phyloP scores from a whole-genome alignment of 2,329 filamentous ascomycete genomes.

The Fusarium haematococcum region DNA sequence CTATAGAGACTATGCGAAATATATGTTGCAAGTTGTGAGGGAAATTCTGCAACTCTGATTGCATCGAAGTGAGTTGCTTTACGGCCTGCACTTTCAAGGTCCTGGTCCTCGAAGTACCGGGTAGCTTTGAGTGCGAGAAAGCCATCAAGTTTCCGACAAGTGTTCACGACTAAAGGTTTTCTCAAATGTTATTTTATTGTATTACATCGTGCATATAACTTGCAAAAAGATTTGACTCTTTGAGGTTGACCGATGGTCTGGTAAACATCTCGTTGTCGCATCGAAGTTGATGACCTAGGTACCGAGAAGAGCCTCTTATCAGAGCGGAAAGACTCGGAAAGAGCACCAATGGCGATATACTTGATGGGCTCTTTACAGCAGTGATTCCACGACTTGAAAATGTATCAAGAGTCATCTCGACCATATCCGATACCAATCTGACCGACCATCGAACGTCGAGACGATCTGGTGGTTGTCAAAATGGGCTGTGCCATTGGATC shows the following conservation, averaged over 20 bases:
- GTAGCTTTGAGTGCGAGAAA: background rate
- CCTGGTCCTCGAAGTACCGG: background rate
- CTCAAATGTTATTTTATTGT: background rate
- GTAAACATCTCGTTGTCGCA: background rate
- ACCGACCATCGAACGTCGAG: background rate
- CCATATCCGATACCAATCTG: background rate
- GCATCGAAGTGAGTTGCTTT: background rate
- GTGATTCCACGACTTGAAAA: background rate
- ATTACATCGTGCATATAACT: background rate
- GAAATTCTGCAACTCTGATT: background rate
- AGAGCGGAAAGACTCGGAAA: background rate
- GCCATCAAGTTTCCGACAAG: background rate
- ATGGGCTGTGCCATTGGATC: background rate
- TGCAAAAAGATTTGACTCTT: background rate
- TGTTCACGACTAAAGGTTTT: background rate
- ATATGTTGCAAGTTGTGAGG: background rate
- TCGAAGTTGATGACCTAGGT: background rate
- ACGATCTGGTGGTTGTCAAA: background rate
- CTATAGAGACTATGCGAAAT: background rate
- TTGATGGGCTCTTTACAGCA: background rate
- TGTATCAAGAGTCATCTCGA: background rate
- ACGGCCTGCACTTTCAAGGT: background rate
- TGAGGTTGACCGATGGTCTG: background rate
- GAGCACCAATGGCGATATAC: rapidly evolving
- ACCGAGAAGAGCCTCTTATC: background rate